phyloP scores from a whole-genome alignment of 2,329 filamentous ascomycete species.

The Davidsoniella virescens region DNA sequence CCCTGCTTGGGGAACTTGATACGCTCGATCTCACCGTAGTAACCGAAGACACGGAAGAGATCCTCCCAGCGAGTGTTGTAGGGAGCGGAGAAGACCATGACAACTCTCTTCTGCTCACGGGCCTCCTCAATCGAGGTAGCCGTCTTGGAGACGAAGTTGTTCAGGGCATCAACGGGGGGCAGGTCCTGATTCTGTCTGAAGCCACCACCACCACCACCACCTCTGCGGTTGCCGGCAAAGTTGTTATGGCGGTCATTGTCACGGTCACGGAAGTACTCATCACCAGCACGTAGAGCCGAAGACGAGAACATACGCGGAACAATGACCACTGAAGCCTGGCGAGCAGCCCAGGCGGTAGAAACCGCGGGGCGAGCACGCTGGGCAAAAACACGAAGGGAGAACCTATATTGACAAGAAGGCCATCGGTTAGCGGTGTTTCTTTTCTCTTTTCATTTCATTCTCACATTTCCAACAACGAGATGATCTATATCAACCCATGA shows the following conservation, averaged over 20 bases:
- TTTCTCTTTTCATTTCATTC: too few relatives aligned
- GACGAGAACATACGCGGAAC: constrained; percentile 6
- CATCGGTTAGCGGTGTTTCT: background rate
- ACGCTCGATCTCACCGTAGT: constrained; percentile 12
- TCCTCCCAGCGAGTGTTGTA: constrained; percentile 12
- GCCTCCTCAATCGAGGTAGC: constrained; percentile 7
- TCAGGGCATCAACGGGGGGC: constrained; percentile 1
- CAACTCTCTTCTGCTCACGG: constrained; percentile 10
- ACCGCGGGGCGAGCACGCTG: constrained; percentile 10
- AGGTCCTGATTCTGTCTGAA: background rate
- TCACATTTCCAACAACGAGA: too few relatives aligned
- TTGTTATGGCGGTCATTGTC: constrained; percentile 3
- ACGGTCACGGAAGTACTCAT: background rate
- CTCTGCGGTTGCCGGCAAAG: background rate
- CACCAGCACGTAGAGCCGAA: background rate
- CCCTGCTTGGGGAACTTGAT: constrained; percentile 10
- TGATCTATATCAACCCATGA: background rate
- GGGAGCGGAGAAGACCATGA: constrained; percentile 5
- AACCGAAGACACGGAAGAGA: constrained; percentile 11
- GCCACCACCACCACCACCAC: background rate
- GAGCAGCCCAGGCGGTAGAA: constrained; percentile 1
- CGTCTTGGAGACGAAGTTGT: constrained; percentile 10
- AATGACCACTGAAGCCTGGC: constrained; percentile 1
- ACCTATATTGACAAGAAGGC: background rate
- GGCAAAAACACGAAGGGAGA: constrained; percentile 8